Evolutionary conservation across 208 protist species (phyloP).

Genomic region (Dictyostelium gargantuum): DNA sequence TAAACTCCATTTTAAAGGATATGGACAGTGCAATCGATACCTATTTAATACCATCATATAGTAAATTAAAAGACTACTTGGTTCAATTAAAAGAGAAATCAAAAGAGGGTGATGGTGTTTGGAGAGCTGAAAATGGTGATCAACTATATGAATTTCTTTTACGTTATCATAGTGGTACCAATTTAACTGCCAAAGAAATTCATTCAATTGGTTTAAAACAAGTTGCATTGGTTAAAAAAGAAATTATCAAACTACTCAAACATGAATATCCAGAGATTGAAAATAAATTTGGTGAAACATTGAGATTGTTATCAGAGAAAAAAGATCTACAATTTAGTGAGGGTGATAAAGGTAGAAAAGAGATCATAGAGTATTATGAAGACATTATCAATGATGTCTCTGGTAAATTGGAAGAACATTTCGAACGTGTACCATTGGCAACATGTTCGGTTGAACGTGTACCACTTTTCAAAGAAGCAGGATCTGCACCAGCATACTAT

Average conservation of each 20-base stretch:
- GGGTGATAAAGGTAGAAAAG: background rate
- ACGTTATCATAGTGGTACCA: background rate
- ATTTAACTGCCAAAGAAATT: slow-evolving; percentile 17
- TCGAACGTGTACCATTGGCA: slow-evolving; percentile 17
- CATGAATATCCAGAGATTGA: background rate
- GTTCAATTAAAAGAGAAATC: background rate
- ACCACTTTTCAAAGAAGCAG: background rate
- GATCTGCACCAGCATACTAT: slow-evolving; percentile 52
- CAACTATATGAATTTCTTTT: slow-evolving; percentile 26
- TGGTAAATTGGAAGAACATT: background rate
- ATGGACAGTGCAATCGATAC: background rate
- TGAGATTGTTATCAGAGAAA: background rate
- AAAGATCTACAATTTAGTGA: background rate
- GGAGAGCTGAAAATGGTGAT: slow-evolving; percentile 7
- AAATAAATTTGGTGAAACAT: background rate
- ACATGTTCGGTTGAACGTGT: background rate
- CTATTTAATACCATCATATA: background rate
- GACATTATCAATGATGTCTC: slow-evolving; percentile 2
- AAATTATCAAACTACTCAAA: background rate
- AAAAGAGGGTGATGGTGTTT: slow-evolving; percentile 28
- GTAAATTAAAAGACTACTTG: background rate
- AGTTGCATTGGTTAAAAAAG: background rate
- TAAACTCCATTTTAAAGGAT: background rate
- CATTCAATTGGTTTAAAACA: slow-evolving; percentile 49
- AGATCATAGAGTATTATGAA: slow-evolving; percentile 33